Evolutionary conservation across 1,284 basidiomycete species (phyloP).

Genomic region (Cryptococcus maquisensis): DNA sequence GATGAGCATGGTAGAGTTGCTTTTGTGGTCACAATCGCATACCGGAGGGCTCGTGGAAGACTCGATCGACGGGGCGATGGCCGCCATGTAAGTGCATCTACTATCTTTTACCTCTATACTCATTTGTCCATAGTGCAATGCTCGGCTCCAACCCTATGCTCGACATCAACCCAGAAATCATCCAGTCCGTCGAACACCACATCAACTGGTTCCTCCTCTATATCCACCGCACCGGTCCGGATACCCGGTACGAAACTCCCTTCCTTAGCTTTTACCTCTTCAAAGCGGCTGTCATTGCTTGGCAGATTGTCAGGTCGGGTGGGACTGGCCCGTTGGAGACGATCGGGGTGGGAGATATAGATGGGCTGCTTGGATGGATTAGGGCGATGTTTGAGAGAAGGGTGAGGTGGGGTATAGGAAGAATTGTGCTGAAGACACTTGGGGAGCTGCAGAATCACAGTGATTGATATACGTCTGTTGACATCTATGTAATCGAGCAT

Average conservation of each 20-base stretch:
- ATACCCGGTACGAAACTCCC: constrained; percentile 16
- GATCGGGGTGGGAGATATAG: constrained; percentile 8
- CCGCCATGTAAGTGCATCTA: constrained; percentile 24
- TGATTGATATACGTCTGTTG: background rate
- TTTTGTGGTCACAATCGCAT: constrained; percentile 30
- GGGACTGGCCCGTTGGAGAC: background rate
- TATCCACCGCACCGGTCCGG: constrained; percentile 12
- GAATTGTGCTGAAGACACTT: constrained; percentile 12
- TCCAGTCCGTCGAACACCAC: constrained; percentile 20
- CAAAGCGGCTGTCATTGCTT: constrained; percentile 27
- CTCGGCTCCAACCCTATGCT: constrained; percentile 7
- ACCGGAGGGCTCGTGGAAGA: constrained; percentile 30
- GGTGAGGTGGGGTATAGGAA: constrained; percentile 14
- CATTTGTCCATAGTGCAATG: background rate
- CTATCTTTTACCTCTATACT: background rate
- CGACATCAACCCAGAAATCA: constrained; percentile 12
- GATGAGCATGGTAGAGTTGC: constrained; percentile 30
- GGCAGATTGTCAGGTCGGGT: constrained; percentile 23
- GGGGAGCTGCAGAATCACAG: constrained; percentile 13
- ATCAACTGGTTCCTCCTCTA: constrained; percentile 26
- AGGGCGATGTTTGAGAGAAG: constrained; percentile 15
- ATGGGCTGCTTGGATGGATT: constrained; percentile 16
- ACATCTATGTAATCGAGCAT: background rate
- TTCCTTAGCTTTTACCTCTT: constrained; percentile 30
- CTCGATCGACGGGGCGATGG: constrained; percentile 28